Conservation (phyloP, 495 filamentous ascomycete species). For the Pyronema omphalodes region DNA sequence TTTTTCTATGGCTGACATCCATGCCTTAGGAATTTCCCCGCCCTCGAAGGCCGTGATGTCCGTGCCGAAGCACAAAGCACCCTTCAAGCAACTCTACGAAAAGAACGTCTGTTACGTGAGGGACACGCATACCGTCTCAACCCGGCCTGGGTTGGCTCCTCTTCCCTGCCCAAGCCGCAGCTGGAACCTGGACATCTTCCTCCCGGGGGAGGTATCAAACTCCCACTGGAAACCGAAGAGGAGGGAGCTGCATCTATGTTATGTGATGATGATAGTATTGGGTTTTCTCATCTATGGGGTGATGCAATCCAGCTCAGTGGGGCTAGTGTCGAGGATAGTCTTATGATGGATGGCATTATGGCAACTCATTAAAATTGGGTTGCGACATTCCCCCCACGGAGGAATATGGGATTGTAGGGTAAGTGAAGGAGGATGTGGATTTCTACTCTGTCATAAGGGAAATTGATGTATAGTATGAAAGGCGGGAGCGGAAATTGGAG, state of each 20-base stretch:
- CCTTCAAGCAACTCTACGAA: conserved; percentile 18
- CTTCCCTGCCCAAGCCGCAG: conserved; percentile 2
- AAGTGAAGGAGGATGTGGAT: no score
- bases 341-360: conserved; percentile 1
- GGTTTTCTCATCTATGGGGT: conserved; percentile 7
- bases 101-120: conserved; percentile 17
- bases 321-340: not conserved
- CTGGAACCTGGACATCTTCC: conserved; percentile 13
- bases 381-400: no score
- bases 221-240: conserved; percentile 18
- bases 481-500: no score
- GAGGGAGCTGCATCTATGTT: conserved; percentile 4
- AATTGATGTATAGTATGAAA: no score
- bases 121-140: conserved; percentile 22
- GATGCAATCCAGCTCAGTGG: not conserved
- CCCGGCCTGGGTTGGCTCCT: conserved; percentile 8
- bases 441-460: no score
- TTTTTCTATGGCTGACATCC: no score
- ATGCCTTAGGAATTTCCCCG: conserved; percentile 19
- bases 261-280: conserved; percentile 19
- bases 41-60: conserved; percentile 19
- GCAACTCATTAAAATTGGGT: not conserved
- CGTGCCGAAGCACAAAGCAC: conserved; percentile 17
- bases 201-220: conserved; percentile 20
- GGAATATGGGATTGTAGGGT: no score